Conservation (phyloP, 805 yeast genomes). For the Candida caryicola region DNA sequence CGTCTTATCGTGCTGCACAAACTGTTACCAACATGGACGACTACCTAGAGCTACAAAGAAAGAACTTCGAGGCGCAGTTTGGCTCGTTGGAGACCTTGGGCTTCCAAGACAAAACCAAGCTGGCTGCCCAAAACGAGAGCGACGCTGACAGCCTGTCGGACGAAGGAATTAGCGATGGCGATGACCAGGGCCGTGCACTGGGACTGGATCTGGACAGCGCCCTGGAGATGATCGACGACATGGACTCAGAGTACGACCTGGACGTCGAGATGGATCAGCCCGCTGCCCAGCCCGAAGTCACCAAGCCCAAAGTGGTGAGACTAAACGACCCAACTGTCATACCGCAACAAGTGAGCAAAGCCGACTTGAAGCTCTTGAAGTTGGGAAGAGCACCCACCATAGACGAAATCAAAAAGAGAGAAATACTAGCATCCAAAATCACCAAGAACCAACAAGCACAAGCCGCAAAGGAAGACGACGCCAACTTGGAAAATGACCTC, state of each 20-base stretch:
- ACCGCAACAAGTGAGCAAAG: slow-evolving; percentile 32
- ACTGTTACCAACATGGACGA: slow-evolving; percentile 22
- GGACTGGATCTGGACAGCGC: not conserved
- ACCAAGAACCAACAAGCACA: slow-evolving; percentile 35
- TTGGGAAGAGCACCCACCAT: slow-evolving; percentile 62
- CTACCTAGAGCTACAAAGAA: slow-evolving; percentile 52
- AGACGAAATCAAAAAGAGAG: slow-evolving; percentile 25
- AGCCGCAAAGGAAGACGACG: slow-evolving; percentile 39
- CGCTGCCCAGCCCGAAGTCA: slow-evolving; percentile 8
- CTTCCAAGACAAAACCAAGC: slow-evolving; percentile 40
- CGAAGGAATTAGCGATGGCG: slow-evolving; percentile 1
- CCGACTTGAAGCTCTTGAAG: slow-evolving; percentile 51
- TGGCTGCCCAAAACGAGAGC: slow-evolving; percentile 2
- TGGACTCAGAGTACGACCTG: slow-evolving; percentile 3
- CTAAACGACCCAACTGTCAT: slow-evolving; percentile 31
- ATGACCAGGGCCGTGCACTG: not conserved
- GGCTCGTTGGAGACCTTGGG: slow-evolving; percentile 58
- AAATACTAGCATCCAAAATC: slow-evolving; percentile 21
- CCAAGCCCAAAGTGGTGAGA: slow-evolving; percentile 48
- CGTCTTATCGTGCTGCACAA: not conserved
- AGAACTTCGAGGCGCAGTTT: slow-evolving; percentile 62
- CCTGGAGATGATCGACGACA: not conserved
- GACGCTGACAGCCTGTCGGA: slow-evolving; percentile 10
- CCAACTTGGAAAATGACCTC: slow-evolving; percentile 66
- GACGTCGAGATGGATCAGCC: slow-evolving; percentile 1